Evolutionary conservation across 1,284 basidiomycete species (phyloP).

Genomic region (Austroboletus novae-zelandiae): DNA sequence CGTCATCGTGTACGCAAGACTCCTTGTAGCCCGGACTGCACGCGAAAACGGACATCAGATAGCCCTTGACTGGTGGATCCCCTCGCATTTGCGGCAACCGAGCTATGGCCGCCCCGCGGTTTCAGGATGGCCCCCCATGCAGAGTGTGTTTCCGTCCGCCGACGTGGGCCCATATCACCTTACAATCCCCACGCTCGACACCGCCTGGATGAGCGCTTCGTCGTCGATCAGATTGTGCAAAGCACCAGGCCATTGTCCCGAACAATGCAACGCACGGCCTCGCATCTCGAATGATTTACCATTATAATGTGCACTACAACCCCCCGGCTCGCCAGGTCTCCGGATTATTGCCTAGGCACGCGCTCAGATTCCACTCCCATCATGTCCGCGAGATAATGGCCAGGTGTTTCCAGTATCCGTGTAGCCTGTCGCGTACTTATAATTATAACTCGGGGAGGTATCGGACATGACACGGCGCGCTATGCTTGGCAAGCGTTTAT

Average conservation of each 20-base stretch:
- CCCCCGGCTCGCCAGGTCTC: no score
- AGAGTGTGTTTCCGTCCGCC: not conserved
- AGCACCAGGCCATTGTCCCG: no score
- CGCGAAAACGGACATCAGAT: constrained; percentile 3
- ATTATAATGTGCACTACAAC: not conserved
- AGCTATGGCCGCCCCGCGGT: constrained; percentile 3
- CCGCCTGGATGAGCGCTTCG: not conserved
- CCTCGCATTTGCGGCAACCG: not conserved
- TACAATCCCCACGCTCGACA: no score
- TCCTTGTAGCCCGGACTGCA: constrained; percentile 15
- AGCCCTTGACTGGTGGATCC: not conserved
- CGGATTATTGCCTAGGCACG: no score
- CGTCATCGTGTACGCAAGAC: not conserved
- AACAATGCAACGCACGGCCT: no score
- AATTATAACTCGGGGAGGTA: not conserved
- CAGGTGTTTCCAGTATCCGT: not conserved
- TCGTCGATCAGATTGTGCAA: no score
- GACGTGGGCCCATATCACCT: not conserved
- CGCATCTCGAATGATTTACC: constrained; percentile 3
- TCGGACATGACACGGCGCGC: not conserved
- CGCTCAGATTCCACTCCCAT: not conserved
- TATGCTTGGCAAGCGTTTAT: not conserved
- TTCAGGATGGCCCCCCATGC: not conserved
- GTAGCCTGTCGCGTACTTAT: not conserved
- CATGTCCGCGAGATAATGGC: not conserved